Evolutionary conservation across 2,329 filamentous ascomycete species (phyloP).

Genomic region (Cercospora zeina): DNA sequence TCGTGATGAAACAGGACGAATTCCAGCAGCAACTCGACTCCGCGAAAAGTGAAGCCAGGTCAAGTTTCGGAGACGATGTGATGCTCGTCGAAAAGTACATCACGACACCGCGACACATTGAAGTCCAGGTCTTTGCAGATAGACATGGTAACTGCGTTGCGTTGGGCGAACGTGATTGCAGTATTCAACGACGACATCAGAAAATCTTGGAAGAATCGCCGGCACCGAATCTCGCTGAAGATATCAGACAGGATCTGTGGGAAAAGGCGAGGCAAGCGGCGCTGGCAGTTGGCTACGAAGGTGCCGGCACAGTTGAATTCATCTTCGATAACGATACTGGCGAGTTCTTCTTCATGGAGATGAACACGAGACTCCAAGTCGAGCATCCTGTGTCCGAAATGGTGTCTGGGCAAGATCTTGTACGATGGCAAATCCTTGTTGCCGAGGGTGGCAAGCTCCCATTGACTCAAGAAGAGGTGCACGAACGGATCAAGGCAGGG

Average conservation of each 20-base stretch:
- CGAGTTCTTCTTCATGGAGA: slow-evolving; percentile 70
- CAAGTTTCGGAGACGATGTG: slow-evolving; percentile 66
- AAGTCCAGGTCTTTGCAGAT: slow-evolving; percentile 68
- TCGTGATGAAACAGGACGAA: slow-evolving; percentile 58
- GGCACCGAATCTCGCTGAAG: slow-evolving; percentile 61
- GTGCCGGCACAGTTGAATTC: slow-evolving; percentile 67
- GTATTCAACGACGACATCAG: slow-evolving; percentile 65
- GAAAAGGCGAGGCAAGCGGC: slow-evolving; percentile 64
- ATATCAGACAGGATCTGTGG: slow-evolving; percentile 64
- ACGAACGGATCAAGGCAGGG: slow-evolving; percentile 67
- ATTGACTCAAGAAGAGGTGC: slow-evolving; percentile 64
- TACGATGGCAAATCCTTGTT: slow-evolving; percentile 93
- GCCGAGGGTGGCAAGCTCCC: slow-evolving; percentile 70
- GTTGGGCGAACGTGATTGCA: slow-evolving; percentile 65
- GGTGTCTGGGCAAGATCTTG: slow-evolving; percentile 74
- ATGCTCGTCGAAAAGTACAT: slow-evolving; percentile 70
- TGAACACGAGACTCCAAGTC: slow-evolving; percentile 84
- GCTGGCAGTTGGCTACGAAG: slow-evolving; percentile 64
- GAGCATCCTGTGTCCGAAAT: slow-evolving; percentile 93
- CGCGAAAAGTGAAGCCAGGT: slow-evolving; percentile 64
- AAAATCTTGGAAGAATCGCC: slow-evolving; percentile 68
- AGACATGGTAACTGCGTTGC: slow-evolving; percentile 65
- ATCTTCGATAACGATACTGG: slow-evolving; percentile 68
- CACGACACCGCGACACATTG: slow-evolving; percentile 65
- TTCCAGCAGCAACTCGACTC: slow-evolving; percentile 63